A percentile compares a stretch with the other conserved stretches of the same genome.
Conservation (phyloP, 805 yeast species). For the Spathaspora passalidarum region DNA sequence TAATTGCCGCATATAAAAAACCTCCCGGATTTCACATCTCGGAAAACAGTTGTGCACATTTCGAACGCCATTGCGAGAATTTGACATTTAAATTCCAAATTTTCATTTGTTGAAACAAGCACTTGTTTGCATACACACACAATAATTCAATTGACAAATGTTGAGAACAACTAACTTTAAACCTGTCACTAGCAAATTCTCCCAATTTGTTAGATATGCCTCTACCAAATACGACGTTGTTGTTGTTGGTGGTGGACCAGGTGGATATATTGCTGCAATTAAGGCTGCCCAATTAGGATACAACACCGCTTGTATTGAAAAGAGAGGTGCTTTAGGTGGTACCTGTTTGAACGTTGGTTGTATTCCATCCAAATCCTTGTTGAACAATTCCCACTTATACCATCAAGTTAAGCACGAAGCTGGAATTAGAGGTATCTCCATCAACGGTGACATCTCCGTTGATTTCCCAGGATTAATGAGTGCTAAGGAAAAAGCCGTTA, state of each 20-base stretch:
- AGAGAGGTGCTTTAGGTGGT: slow-evolving; percentile 95
- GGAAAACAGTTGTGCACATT: neutral
- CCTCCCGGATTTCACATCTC: neutral
- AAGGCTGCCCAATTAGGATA: slow-evolving; percentile 96
- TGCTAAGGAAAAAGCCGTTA: slow-evolving; percentile 89
- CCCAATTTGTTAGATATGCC: slow-evolving; percentile 39
- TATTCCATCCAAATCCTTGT: slow-evolving; percentile 93
- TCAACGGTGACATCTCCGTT: slow-evolving; percentile 65
- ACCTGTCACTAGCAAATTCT: slow-evolving; percentile 12
- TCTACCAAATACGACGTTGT: slow-evolving; percentile 75
- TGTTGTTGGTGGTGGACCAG: slow-evolving; percentile 99
- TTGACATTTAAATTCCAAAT: neutral
- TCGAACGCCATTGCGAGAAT: neutral
- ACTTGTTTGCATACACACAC: neutral
- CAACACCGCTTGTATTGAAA: slow-evolving; percentile 95
- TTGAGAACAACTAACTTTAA: slow-evolving; percentile 15
- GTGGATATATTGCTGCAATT: slow-evolving; percentile 98
- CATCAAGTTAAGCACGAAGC: slow-evolving; percentile 88
- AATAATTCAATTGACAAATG: slow-evolving; percentile 9
- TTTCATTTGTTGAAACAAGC: neutral
- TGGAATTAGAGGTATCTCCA: slow-evolving; percentile 84
- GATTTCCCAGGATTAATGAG: slow-evolving; percentile 79
- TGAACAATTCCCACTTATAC: slow-evolving; percentile 91
- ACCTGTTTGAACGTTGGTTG: slow-evolving; percentile 99
- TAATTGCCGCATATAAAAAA: neutral